Evolutionary conservation across 257 asterid genomes (phyloP).

Genomic region (Voacanga thouarsii): DNA sequence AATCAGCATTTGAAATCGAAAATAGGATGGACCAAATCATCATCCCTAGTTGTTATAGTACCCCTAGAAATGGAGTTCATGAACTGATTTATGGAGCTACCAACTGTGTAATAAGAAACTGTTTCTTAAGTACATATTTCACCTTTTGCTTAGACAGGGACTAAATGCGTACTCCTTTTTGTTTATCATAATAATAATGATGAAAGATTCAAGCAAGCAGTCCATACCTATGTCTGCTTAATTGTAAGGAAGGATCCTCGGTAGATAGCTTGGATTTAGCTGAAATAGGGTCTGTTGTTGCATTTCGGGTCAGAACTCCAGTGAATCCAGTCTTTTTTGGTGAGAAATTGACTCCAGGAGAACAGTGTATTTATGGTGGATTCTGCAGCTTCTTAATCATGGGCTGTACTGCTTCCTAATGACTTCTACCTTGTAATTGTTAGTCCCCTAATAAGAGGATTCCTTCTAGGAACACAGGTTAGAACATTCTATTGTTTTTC

Average conservation of each 20-base stretch:
- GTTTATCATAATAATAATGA: neutral
- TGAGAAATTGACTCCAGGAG: neutral
- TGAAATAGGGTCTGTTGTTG: neutral
- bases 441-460: neutral
- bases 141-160: neutral
- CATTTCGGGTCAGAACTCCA: neutral
- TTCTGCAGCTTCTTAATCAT: neutral
- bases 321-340: neutral
- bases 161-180: neutral
- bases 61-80: neutral
- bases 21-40: neutral
- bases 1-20: neutral
- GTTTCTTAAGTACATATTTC: neutral
- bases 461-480: neutral
- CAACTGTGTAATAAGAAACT: neutral
- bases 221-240: neutral
- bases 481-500: neutral
- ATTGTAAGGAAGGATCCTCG: neutral
- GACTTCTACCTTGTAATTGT: neutral
- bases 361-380: neutral
- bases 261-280: neutral
- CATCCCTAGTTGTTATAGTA: neutral
- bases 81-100: neutral
- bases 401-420: neutral
- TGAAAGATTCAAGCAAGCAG: neutral